phyloP scores from a whole-genome alignment of 768 basidiomycete species.

The Mycena polygramma region DNA sequence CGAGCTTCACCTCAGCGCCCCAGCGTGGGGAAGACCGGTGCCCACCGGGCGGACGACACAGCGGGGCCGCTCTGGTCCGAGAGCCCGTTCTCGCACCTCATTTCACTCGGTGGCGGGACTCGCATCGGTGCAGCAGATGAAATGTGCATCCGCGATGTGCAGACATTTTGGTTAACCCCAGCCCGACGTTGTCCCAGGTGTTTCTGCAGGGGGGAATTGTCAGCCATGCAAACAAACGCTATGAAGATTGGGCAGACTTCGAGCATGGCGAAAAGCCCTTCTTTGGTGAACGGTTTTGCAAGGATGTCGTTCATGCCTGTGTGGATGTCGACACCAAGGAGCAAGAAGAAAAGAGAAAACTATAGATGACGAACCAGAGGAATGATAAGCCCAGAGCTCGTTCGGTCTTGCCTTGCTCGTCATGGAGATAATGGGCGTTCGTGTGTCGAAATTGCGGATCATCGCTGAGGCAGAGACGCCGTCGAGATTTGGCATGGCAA shows the following conservation, averaged over 20 bases:
- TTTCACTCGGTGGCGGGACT: constrained; percentile 71
- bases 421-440: constrained; percentile 99
- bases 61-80: constrained; percentile 55
- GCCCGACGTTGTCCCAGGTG: constrained; percentile 91
- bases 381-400: constrained; percentile 92
- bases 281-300: constrained; percentile 97
- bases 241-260: constrained; percentile 70
- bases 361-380: constrained; percentile 64
- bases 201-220: constrained; percentile 62
- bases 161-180: constrained; percentile 79
- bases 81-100: constrained; percentile 68
- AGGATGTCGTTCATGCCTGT: constrained; percentile 96
- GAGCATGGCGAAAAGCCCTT: constrained; percentile 91
- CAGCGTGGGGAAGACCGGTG: too few species aligned
- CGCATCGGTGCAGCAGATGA: constrained; percentile 70
- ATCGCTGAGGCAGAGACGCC: constrained; percentile 92
- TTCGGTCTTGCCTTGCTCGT: constrained; percentile 94
- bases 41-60: too few species aligned
- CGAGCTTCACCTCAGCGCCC: too few species aligned
- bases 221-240: not conserved
- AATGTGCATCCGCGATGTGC: constrained; percentile 46
- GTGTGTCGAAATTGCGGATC: constrained; percentile 94
- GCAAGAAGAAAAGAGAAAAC: not conserved
- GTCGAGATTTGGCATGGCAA: constrained; percentile 92
- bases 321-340: not conserved